Conservation (phyloP, 2,329 filamentous ascomycete genomes). For the Penicillium paneum region DNA sequence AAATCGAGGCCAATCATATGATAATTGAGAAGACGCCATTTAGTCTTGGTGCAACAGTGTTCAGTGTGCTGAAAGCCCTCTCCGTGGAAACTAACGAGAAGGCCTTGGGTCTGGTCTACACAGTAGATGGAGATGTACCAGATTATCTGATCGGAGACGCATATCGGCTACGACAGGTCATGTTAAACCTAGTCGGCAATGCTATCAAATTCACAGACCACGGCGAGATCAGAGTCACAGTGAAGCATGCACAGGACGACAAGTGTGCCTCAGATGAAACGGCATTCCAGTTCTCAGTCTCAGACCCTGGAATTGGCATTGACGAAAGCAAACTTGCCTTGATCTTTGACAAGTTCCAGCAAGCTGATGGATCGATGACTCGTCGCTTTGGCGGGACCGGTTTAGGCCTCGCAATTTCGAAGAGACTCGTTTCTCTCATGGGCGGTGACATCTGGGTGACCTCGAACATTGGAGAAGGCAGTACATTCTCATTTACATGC, state of each 20-base stretch:
- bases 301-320: slow-evolving; percentile 92
- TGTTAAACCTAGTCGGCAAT: slow-evolving; percentile 90
- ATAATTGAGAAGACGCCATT: slow-evolving; percentile 95
- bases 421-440: slow-evolving; percentile 89
- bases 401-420: slow-evolving; percentile 89
- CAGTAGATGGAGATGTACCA: slow-evolving; percentile 83
- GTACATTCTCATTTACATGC: slow-evolving; percentile 91
- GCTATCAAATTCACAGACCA: slow-evolving; percentile 97
- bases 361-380: slow-evolving; percentile 92
- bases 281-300: slow-evolving; percentile 87
- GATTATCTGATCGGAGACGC: slow-evolving; percentile 92
- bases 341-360: slow-evolving; percentile 97
- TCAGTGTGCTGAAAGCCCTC: slow-evolving; percentile 92
- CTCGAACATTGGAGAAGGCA: slow-evolving; percentile 81
- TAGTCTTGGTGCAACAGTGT: slow-evolving; percentile 84
- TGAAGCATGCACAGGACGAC: slow-evolving; percentile 61
- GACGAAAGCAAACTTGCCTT: slow-evolving; percentile 87
- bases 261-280: slow-evolving; percentile 69
- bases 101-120: slow-evolving; percentile 82
- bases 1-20: slow-evolving; percentile 90
- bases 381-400: slow-evolving; percentile 92
- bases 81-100: slow-evolving; percentile 95
- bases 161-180: slow-evolving; percentile 89
- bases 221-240: slow-evolving; percentile 85
- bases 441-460: slow-evolving; percentile 91